Base-by-base conservation (phyloP, 148 eudicot species). In the Hydrangea macrophylla region DNA sequence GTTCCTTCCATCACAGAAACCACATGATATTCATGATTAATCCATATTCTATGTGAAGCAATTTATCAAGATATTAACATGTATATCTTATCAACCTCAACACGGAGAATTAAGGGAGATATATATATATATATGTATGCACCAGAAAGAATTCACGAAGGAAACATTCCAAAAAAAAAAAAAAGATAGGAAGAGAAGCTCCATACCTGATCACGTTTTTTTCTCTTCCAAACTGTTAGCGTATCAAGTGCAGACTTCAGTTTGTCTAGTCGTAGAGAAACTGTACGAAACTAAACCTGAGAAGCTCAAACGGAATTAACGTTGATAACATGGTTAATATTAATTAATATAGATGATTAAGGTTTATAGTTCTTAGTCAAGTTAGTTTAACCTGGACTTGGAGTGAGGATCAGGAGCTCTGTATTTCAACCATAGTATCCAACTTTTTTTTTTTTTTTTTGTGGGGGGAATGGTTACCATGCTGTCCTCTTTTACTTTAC, bases 151-250 rank as follows among this genome's bases (percentile, higher is more conserved):
- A n/a, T 20, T 45, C 25, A 63, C n/a, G 54, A 27, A 8, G 10
- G n/a, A 48, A 5, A 48, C n/a, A n/a, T n/a, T n/a, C n/a, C n/a
- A n/a, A n/a, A n/a, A 13, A 30, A 6, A 48, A 63, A 10, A 8
- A 7, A n/a, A 56, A 60, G 20, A 28, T 3, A 58, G 58, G 50
- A 44, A 40, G 44, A 25, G 31, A 60, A 31, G 35, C 15, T 24
- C 58, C 80, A 73, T 24, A 90, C 96, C 96, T 90, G 94, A 35
- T 73, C 86, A 65, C 70, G 83, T n/a, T 60, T 84, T 83, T 74
- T 86, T 94, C 78, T 90, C 97, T 70, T 84, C 88, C 79, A 88
- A 67, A 74, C 84, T 86, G 53, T 27, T 25, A 58, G 22, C 55
- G 42, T 24, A 32, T 28, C 25, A 55, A n/a, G n/a, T n/a, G n/a